Evolutionary conservation across 805 yeast species (phyloP).

Genomic region (Yarrowia bubula): DNA sequence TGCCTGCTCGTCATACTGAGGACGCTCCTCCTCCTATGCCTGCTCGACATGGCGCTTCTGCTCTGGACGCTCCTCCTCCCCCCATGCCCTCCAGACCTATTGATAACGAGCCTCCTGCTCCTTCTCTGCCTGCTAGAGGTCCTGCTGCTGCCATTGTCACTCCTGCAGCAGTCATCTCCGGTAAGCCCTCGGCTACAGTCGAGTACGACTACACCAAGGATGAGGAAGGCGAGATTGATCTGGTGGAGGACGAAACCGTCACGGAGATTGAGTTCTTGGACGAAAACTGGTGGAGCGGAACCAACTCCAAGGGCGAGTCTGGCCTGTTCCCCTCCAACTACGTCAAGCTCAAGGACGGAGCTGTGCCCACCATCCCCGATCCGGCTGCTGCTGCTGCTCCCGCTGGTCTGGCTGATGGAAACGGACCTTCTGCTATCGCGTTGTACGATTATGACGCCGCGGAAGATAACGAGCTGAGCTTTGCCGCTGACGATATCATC

Average conservation of each 20-base stretch:
- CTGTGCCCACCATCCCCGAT: conserved; percentile 31
- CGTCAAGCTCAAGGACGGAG: conserved; percentile 52
- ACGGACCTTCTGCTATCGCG: conserved; percentile 56
- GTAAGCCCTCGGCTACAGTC: conserved; percentile 59
- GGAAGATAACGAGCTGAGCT: conserved; percentile 87
- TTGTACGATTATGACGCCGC: conserved; percentile 82
- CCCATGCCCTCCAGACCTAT: conserved; percentile 19
- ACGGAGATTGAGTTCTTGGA: conserved; percentile 67
- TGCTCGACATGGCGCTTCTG: conserved; percentile 11
- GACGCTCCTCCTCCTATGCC: conserved; percentile 28
- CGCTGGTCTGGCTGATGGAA: conserved; percentile 32
- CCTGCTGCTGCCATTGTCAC: conserved; percentile 32
- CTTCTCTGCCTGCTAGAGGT: conserved; percentile 29
- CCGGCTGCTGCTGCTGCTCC: conserved; percentile 29
- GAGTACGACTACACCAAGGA: conserved; percentile 75
- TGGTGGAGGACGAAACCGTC: conserved; percentile 64
- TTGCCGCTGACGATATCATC: conserved; percentile 79
- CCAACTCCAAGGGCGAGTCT: conserved; percentile 63
- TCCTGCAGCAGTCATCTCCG: conserved; percentile 34
- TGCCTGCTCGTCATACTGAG: conserved; percentile 30
- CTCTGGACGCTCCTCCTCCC: conserved; percentile 22
- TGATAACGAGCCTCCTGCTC: conserved; percentile 32
- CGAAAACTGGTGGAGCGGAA: conserved; percentile 92
- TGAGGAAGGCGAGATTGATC: conserved; percentile 71
- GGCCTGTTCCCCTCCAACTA: conserved; percentile 92